Base-by-base conservation (phyloP, 2,329 filamentous ascomycete genomes). In the Alternaria ethzedia region DNA sequence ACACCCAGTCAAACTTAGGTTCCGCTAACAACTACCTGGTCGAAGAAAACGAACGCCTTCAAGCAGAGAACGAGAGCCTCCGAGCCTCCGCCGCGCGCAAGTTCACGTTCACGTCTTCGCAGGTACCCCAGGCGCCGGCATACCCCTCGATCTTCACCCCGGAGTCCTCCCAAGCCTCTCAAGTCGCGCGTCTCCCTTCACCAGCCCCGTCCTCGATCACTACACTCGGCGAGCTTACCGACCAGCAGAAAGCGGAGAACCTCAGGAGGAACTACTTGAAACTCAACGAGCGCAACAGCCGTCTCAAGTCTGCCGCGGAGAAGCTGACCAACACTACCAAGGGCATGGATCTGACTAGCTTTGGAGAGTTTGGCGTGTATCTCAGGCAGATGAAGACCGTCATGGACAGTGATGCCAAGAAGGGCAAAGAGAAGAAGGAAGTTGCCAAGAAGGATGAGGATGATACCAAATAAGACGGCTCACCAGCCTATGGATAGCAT, bases 321-420 rank as follows among this genome's bases (percentile, higher is more conserved):
- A 58, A 75, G 0, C 17, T 77, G 2, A 20, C 44, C 0, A 57
- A 11, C 2, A 52, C 50, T 9, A 73, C 74, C 0, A 32, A 54
- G 1, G 59, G 63, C 0, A 71, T 73, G 70, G 67, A 72, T 13
- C 25, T 71, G 1, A 54, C 17, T 11, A 58, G 44, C 11, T 74
- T 74, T n/a, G 76, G 76, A 0, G 68, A 75, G 5, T 73, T 78
- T 51, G 76, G 76, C 3, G 20, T 7, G 15, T 57, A 67, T 36
- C 10, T 76, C 11, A 65, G 49, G 43, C 56, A 63, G 43, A 11
- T 76, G 51, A 68, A 41, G 43, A 28, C 1, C 21, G 59, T 17
- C 3, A 6, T 77, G n/a, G 61, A 70, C 3, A 66, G 64, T 2
- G 61, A 65, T 23, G 50, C 20, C 36, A 36, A 43, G 45, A 25